Base-by-base conservation (phyloP, 352 stramenopile genomes). In the Globisporangium sylvaticum region DNA sequence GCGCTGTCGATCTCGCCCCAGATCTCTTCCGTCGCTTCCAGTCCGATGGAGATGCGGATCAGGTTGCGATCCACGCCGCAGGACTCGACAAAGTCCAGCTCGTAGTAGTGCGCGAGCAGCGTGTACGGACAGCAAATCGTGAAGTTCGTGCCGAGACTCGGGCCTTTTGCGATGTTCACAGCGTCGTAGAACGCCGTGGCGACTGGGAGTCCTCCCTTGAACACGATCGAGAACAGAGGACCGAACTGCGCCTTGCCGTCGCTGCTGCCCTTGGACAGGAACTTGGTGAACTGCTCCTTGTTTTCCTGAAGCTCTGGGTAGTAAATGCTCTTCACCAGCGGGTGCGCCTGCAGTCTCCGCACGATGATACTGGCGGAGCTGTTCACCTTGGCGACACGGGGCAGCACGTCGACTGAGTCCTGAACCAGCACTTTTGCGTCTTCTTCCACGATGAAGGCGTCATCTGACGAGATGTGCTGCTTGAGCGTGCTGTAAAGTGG, bases 71-170 rank as follows among this genome's bases (percentile, higher is more conserved):
- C 82, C 15, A 98, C 92, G 52, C 93, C 90, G 69, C 92, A 98
- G 20, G 81, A 80, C 68, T 95, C 84, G 24, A 88, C 92, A 69
- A 95, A 98, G 59, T 97, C 89, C 48, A 98, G 78, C 73, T 98
- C 95, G 37, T 90, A 66, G 69, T 96, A 98, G 68, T 98, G 95
- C 1, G 95, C 95, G 0, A 98, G 73, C 34, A 98, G 63, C 20
- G 92, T 94, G 77, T 98, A 98, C 12, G 95, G 92, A 75, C 90
- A 98, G 20, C 80, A 78, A 18, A 98, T 76, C 22, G 94, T 97
- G 68, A 98, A 98, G 75, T 98, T 98, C 0, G 94, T 98, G 42
- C 95, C 95, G 24, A 98, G 84, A 39, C 88, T 95, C 32, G 89
- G 89, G 0, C 90, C 87, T 60, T 97, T 97, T 29, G 88, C 89